Percentiles rank a stretch among this genome's conserved stretches.
These are phyloP conservation scores for Leccinum subatratum DNA, from an alignment of 1,284 basidiomycete genomes.

Conservation along the genomic window DNA sequence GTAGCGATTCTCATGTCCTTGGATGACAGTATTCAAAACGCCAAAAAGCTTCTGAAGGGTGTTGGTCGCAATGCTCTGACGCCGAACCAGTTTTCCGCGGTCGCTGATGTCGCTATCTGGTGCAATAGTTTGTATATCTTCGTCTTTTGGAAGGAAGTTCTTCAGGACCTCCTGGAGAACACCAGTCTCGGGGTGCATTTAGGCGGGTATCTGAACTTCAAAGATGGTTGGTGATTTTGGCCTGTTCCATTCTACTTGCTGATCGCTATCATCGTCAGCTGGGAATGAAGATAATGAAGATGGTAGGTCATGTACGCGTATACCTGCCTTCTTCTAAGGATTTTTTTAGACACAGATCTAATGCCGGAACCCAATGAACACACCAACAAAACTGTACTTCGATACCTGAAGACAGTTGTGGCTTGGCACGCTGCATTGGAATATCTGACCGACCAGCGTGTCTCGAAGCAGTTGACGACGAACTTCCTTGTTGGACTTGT, in stretches of 20 bases:
- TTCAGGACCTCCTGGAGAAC: not conserved
- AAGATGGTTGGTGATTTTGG: not conserved
- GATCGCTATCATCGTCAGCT: not conserved
- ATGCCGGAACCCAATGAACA: not conserved
- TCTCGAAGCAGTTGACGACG: not conserved
- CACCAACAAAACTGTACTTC: not conserved
- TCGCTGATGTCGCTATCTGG: not conserved
- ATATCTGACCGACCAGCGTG: not conserved
- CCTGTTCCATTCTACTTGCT: not conserved
- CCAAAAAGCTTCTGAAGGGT: not conserved
- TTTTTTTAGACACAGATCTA: not conserved
- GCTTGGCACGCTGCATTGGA: not conserved
- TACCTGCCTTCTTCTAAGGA: not conserved
- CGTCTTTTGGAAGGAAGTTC: not conserved
- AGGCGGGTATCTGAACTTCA: not conserved
- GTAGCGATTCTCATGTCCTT: not conserved
- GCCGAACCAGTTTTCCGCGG: not conserved
- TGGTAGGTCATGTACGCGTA: not conserved
- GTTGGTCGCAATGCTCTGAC: not conserved
- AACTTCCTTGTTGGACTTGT: not conserved
- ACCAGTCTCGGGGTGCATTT: not conserved
- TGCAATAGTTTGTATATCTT: not conserved
- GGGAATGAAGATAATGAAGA: not conserved
- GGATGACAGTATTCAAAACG: not conserved
- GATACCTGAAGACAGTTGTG: not conserved